Conservation (phyloP, 2,329 filamentous ascomycete species). For the Anisogramma anomala region DNA sequence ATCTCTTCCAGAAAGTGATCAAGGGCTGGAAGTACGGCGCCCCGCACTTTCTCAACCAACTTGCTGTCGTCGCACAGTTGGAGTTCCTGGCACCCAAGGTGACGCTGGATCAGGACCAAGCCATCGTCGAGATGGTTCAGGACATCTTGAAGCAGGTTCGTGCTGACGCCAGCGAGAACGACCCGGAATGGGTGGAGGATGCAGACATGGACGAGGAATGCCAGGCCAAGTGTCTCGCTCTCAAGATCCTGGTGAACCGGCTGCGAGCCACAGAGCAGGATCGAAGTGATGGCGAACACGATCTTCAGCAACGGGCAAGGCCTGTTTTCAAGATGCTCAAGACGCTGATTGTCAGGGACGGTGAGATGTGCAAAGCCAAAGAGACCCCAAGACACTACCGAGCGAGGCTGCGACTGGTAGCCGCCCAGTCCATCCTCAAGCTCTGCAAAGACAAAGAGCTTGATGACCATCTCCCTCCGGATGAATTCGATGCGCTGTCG, state of each 20-base stretch:
- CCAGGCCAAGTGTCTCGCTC: constrained; percentile 68
- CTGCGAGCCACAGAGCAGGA: constrained; percentile 46
- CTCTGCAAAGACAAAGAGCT: constrained; percentile 65
- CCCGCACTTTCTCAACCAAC: constrained; percentile 62
- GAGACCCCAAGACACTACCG: constrained; percentile 69
- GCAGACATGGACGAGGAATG: constrained; percentile 67
- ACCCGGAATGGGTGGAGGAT: constrained; percentile 57
- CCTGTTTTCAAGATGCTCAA: constrained; percentile 71
- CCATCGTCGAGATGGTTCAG: constrained; percentile 68
- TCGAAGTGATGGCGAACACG: constrained; percentile 32
- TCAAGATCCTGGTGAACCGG: constrained; percentile 79
- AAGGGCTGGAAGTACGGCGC: constrained; percentile 63
- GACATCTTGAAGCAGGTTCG: constrained; percentile 62
- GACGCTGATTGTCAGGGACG: constrained; percentile 60
- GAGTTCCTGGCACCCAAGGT: constrained; percentile 63
- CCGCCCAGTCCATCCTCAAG: constrained; percentile 72
- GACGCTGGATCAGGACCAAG: constrained; percentile 60
- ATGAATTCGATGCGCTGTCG: constrained; percentile 71
- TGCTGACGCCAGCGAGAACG: constrained; percentile 42
- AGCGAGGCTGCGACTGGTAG: constrained; percentile 68
- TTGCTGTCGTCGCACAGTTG: constrained; percentile 62
- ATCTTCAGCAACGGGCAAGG: constrained; percentile 44
- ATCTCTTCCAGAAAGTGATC: constrained; percentile 65
- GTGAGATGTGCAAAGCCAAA: constrained; percentile 65
- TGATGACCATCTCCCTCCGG: constrained; percentile 61